Conservation (phyloP, 2,329 filamentous ascomycete genomes). For the Fusarium sp. region DNA sequence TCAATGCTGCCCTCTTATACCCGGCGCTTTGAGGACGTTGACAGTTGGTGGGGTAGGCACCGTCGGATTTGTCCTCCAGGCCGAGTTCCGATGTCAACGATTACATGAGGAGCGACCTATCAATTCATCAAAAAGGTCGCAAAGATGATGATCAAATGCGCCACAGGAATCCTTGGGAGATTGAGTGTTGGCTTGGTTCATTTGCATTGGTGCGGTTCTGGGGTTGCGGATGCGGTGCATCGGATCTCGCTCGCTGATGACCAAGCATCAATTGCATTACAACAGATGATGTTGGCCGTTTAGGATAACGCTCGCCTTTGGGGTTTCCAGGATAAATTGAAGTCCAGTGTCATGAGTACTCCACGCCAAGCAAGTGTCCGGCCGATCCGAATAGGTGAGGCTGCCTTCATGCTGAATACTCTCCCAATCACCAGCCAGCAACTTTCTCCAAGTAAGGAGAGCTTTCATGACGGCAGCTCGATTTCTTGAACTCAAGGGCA, state of each 20-base stretch:
- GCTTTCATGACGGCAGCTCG: too few species aligned
- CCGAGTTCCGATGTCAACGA: conserved; percentile 10
- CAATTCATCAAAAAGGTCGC: not conserved
- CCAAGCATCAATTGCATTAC: not conserved
- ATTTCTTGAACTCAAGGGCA: too few species aligned
- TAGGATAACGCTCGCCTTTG: too few species aligned
- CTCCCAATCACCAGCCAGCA: too few species aligned
- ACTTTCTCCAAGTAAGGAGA: too few species aligned
- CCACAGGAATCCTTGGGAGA: not conserved
- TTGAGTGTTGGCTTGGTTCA: not conserved
- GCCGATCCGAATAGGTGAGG: too few species aligned
- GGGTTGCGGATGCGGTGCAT: not conserved
- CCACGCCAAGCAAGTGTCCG: too few species aligned
- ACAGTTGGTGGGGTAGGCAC: not conserved
- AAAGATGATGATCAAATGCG: not conserved
- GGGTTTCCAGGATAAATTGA: too few species aligned
- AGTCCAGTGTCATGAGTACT: too few species aligned
- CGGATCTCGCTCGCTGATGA: not conserved
- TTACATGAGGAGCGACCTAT: conserved; percentile 8
- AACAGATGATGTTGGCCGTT: not conserved
- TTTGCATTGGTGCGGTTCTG: not conserved
- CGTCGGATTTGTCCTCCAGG: conserved; percentile 4
- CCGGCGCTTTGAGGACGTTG: not conserved
- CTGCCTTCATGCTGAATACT: too few species aligned
- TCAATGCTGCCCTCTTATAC: not conserved